phyloP scores from a whole-genome alignment of 2,329 filamentous ascomycete species.

The Fusarium equiseti region DNA sequence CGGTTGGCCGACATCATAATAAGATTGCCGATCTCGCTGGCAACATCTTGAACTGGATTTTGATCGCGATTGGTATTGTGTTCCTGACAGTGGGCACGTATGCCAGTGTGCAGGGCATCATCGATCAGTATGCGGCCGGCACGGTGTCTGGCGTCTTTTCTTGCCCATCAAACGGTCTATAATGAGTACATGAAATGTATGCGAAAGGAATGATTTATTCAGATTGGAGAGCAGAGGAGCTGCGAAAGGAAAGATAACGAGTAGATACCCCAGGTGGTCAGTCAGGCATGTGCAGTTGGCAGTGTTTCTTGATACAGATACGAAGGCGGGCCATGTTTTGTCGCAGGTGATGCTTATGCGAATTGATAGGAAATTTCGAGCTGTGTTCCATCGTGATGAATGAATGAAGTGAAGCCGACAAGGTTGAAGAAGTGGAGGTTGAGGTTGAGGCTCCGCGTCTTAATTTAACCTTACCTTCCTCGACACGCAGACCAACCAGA shows the following conservation, averaged over 20 bases:
- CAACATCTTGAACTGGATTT: slow-evolving; percentile 75
- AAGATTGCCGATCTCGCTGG: slow-evolving; percentile 63
- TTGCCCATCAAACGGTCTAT: slow-evolving; percentile 77
- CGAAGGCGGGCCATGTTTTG: background rate
- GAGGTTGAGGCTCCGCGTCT: slow-evolving; percentile 18
- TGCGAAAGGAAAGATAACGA: slow-evolving; percentile 6
- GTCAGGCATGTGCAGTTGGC: slow-evolving; percentile 2
- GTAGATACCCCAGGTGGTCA: slow-evolving; percentile 22
- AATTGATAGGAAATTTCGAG: background rate
- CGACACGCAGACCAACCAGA: slow-evolving; percentile 16
- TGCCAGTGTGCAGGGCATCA: slow-evolving; percentile 78
- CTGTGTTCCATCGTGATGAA: background rate
- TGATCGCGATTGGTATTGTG: slow-evolving; percentile 81
- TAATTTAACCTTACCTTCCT: slow-evolving; percentile 14
- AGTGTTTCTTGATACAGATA: background rate
- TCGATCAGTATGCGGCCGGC: slow-evolving; percentile 75
- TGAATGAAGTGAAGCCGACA: background rate
- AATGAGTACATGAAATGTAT: slow-evolving; percentile 15
- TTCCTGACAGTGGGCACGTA: slow-evolving; percentile 89
- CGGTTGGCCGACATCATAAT: slow-evolving; percentile 65
- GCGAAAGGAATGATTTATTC: background rate
- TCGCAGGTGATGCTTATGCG: background rate
- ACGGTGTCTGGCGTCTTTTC: slow-evolving; percentile 79
- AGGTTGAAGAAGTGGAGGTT: slow-evolving; percentile 8
- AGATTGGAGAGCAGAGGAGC: background rate